Percentiles rank a stretch among this genome's conserved stretches.
Conservation (phyloP, 176 grass and related monocot genomes). For the Themeda triandra region DNA sequence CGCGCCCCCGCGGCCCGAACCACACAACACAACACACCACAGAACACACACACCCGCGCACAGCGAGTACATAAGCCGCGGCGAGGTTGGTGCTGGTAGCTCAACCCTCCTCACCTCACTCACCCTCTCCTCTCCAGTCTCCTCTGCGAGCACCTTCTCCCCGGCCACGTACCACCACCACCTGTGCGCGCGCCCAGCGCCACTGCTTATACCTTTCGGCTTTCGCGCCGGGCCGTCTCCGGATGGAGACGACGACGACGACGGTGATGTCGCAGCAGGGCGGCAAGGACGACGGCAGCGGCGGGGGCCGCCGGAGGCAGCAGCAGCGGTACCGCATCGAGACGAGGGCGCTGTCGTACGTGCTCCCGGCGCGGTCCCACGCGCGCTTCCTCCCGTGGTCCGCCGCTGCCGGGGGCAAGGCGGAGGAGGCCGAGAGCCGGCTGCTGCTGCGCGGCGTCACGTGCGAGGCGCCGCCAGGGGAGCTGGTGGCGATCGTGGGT, state of each 20-base stretch:
- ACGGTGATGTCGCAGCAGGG: slow-evolving; percentile 26
- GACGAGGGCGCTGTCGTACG: slow-evolving; percentile 62
- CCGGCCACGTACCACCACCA: background rate
- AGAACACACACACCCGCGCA: too few species aligned
- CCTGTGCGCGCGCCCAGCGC: background rate
- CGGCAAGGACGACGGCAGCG: background rate
- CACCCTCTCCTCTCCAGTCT: background rate
- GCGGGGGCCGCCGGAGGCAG: slow-evolving; percentile 23
- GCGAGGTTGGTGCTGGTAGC: slow-evolving; percentile 61
- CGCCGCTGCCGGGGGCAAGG: background rate
- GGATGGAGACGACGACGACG: slow-evolving; percentile 25
- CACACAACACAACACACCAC: too few species aligned
- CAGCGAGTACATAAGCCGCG: slow-evolving; percentile 9
- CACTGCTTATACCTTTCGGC: slow-evolving; percentile 1
- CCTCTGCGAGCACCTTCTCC: background rate
- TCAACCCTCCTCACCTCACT: slow-evolving; percentile 47
- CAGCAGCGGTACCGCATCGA: slow-evolving; percentile 61
- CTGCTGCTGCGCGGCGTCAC: slow-evolving; percentile 59
- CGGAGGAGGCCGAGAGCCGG: background rate
- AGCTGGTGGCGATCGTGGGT: slow-evolving; percentile 80
- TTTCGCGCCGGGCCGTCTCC: slow-evolving; percentile 5
- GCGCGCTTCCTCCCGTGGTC: background rate
- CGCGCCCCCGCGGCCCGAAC: background rate
- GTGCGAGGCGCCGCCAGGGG: slow-evolving; percentile 63
- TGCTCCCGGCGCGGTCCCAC: slow-evolving; percentile 28